These are phyloP conservation scores for Mimosa pudica DNA, from an alignment of 306 rosid genomes.

Conservation along the genomic window DNA sequence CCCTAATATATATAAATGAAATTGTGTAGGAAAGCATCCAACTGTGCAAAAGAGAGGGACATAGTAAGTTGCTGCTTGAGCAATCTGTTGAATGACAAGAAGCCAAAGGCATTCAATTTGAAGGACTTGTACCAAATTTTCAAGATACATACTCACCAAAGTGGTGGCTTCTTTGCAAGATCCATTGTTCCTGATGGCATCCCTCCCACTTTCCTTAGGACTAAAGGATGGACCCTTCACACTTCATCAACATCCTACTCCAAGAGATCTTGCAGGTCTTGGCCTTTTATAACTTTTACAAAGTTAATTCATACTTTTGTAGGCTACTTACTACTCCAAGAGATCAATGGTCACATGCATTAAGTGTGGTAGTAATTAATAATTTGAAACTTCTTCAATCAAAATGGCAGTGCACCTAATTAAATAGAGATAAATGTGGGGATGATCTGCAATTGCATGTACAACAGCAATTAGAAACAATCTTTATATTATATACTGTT, in stretches of 20 bases:
- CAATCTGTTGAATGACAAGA: constrained; percentile 61
- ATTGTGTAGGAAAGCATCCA: constrained; percentile 75
- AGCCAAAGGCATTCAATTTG: constrained; percentile 60
- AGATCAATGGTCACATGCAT: too few species aligned
- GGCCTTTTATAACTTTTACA: neutral
- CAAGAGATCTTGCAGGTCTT: constrained; percentile 2
- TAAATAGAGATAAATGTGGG: neutral
- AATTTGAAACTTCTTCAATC: neutral
- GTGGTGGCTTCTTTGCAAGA: constrained; percentile 72
- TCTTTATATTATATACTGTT: neutral
- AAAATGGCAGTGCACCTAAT: neutral
- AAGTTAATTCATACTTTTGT: neutral
- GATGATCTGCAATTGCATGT: neutral
- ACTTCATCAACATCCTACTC: constrained; percentile 33
- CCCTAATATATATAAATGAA: neutral
- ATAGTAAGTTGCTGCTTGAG: constrained; percentile 65
- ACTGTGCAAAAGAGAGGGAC: constrained; percentile 68
- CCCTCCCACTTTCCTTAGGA: constrained; percentile 71
- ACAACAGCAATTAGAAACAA: neutral
- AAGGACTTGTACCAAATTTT: constrained; percentile 73
- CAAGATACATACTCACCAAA: constrained; percentile 62
- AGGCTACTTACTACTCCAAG: neutral
- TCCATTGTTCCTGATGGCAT: constrained; percentile 76
- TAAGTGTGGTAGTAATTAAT: neutral
- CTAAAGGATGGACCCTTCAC: constrained; percentile 72